Percentiles rank a stretch among this genome's conserved stretches.
Evolutionary conservation across 768 basidiomycete species (phyloP).

Genomic region (Lactarius akahatsu): DNA sequence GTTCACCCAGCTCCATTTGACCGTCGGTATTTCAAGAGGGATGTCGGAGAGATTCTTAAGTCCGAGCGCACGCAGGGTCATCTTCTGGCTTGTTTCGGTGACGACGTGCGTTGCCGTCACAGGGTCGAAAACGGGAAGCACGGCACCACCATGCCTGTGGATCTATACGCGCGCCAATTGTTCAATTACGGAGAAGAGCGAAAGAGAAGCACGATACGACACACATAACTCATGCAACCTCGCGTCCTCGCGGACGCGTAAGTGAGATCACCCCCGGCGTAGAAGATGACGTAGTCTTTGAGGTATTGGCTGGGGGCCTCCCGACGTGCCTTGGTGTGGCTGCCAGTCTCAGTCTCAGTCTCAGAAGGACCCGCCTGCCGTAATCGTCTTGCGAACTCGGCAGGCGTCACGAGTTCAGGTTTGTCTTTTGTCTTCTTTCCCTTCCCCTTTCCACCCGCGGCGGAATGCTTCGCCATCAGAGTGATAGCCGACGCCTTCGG

Average conservation of each 20-base stretch:
- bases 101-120: conserved; percentile 64
- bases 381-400: conserved; percentile 23
- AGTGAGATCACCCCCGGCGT: conserved; percentile 26
- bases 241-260: conserved; percentile 27
- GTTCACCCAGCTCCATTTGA: conserved; percentile 26
- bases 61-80: conserved; percentile 43
- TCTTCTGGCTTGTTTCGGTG: conserved; percentile 41
- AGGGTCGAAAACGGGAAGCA: conserved; percentile 59
- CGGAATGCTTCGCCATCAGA: conserved; percentile 6
- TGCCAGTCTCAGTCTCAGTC: not conserved
- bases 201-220: not conserved
- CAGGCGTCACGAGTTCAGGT: conserved; percentile 22
- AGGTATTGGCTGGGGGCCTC: conserved; percentile 14
- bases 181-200: not conserved
- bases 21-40: conserved; percentile 38
- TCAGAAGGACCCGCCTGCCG: conserved; percentile 7
- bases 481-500: conserved; percentile 2
- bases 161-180: conserved; percentile 60
- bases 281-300: conserved; percentile 21
- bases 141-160: conserved; percentile 57
- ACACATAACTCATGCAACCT: conserved; percentile 25
- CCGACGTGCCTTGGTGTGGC: conserved; percentile 9
- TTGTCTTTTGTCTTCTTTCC: conserved; percentile 19
- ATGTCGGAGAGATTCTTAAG: conserved; percentile 54
- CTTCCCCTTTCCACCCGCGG: not conserved